Base-by-base conservation (phyloP, 2,329 filamentous ascomycete species). In the Penicillium paneum region DNA sequence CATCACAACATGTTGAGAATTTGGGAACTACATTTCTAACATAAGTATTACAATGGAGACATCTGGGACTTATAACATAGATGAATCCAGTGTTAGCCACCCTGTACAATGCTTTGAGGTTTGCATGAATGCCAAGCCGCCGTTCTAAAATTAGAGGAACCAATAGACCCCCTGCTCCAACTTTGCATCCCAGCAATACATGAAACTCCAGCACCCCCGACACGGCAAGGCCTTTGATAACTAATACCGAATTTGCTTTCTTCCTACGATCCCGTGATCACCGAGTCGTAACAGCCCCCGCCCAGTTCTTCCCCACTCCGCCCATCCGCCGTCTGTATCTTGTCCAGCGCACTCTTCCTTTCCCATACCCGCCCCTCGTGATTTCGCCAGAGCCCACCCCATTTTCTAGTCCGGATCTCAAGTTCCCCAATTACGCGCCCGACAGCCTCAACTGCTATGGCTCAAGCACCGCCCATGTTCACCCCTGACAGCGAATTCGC, bases 401-500 rank as follows among this genome's bases (percentile, higher is more conserved):
- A 21, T 32, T 24, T 13, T 35, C 29, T 34, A 45, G 43, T 26
- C 31, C 19, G 13, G 43, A 45, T 45, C 17, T 34, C 29, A 24
- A 32, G 31, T 34, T 13, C 11, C 19, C 21, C 31, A 32, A 35
- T 13, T 45, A 34, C 19, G 17, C 19, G 43, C 43, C 31, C 43
- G 21, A 15, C 15, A 26, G 13, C 15, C 13, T 43, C n/a, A n/a
- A 26, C 21, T 24, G 24, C 38, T 52, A 64, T 63, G 59, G 34
- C 56, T 34, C 51, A 56, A 29, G 55, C 53, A 21, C 38, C 58
- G n/a, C 55, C 64, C 49, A 58, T 61, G 15, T 71, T 71, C 52
- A 70, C 67, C 0, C 67, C 68, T 1, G 67, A 70, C 42, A 64
- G 56, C 45, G 68, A 70, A 28, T 70, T 70, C 28, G 55, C 69